Evolutionary conservation across 345 rosid species (phyloP).

Genomic region (Conringia planisiliqua): DNA sequence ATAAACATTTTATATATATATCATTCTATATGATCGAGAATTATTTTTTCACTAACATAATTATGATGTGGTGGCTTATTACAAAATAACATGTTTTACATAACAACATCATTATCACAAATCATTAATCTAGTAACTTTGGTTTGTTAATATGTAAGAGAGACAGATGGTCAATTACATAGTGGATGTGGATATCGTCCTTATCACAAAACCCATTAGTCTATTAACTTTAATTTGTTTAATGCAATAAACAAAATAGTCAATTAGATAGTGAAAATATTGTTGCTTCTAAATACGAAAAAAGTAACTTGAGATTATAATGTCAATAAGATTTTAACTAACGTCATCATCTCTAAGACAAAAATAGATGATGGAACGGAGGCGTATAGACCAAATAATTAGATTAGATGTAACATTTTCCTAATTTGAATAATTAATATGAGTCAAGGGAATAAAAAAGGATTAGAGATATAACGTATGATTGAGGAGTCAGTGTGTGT

Average conservation of each 20-base stretch:
- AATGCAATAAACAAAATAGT: background rate
- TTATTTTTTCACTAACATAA: background rate
- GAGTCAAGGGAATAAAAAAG: background rate
- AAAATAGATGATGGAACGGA: conserved; percentile 7
- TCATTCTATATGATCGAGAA: background rate
- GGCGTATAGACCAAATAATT: background rate
- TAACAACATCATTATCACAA: background rate
- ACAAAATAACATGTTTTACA: background rate
- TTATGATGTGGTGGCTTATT: conserved; percentile 2
- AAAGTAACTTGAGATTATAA: background rate
- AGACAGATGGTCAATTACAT: background rate
- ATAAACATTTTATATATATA: background rate
- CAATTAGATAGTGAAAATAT: background rate
- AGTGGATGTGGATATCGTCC: background rate
- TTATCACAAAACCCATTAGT: background rate
- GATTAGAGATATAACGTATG: conserved; percentile 15
- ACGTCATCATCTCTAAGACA: conserved; percentile 2
- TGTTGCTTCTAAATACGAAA: background rate
- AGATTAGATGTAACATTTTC: conserved; percentile 16
- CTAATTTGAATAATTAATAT: conserved; percentile 2
- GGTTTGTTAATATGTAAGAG: background rate
- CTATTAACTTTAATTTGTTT: background rate
- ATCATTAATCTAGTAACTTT: background rate
- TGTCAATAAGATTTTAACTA: background rate
- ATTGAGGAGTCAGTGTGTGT: conserved; percentile 31